Evolutionary conservation across 2,329 filamentous ascomycete genomes (phyloP), one percentile per base, ranked within the genome.

Genomic region (Verticillium dahliae): DNA sequence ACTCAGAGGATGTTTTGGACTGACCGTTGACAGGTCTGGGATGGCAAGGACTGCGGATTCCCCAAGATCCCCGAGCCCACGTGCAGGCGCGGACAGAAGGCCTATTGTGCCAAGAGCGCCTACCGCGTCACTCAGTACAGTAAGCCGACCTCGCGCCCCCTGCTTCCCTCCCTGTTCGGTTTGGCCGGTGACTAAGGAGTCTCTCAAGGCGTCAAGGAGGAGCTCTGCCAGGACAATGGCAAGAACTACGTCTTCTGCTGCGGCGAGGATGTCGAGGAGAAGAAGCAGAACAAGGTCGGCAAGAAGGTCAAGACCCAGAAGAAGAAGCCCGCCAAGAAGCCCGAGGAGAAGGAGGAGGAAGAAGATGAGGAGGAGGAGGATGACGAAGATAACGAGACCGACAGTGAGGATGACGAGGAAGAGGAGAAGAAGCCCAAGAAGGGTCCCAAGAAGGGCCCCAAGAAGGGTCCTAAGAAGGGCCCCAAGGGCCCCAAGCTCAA

Each of bases 181-280:
- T 31, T 31, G 27, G 27, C 27, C 27, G 27, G 4, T 4, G 4
- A 31, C 27, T 31, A 31, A 31, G 27, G 2, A 27, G 15, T 58
- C 22, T 58, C 22, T 14, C 6, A 33, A 31, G 56, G 22, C 35
- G 14, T 15, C 18, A 27, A 34, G 52, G 35, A 56, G 52, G 18
- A 56, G 33, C 35, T 41, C 27, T 60, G 59, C 59, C 13, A 41
- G 52, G 38, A 60, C 59, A 60, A 56, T 18, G 59, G 59, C 52
- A 60, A 60, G 59, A 60, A 60, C 59, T 60, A 60, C 59, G 59
- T 60, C 59, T 60, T 60, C 54, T 60, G 59, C 59, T 60, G 59
- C 59, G 45, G 45, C 45, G 45, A 27, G 7, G 45, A 22, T 7
- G 45, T 52, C n/a, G 45, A 52, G 18, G 45, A 52, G 18, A 52